Conservation (phyloP, 208 protist species). For the Trypanosomatidae sp. region DNA sequence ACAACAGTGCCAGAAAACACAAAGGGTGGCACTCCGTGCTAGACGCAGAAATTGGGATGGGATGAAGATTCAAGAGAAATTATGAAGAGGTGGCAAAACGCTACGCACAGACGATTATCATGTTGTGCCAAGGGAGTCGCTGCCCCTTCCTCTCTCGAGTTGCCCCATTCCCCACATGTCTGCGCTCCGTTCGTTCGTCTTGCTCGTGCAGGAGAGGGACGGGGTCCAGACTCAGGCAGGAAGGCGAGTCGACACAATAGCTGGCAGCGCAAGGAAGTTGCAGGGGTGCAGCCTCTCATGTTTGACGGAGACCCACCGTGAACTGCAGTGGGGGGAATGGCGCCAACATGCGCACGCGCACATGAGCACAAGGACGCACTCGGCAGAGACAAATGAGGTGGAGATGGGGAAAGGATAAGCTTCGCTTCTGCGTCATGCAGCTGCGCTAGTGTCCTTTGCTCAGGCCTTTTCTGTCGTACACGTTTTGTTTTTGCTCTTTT, state of each 20-base stretch:
- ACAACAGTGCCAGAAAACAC: background rate
- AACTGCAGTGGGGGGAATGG: background rate
- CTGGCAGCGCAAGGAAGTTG: background rate
- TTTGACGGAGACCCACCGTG: background rate
- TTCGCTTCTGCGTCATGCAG: background rate
- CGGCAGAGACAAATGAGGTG: background rate
- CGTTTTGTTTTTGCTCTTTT: conserved; percentile 2
- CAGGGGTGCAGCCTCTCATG: background rate
- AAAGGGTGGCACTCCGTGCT: background rate
- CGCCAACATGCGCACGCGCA: background rate
- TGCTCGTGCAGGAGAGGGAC: background rate
- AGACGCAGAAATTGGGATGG: background rate
- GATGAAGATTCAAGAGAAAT: background rate
- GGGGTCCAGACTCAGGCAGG: background rate
- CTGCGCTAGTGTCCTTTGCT: background rate
- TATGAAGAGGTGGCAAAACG: background rate
- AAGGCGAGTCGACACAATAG: background rate
- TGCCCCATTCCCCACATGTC: background rate
- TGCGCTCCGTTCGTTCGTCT: background rate
- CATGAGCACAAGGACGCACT: background rate
- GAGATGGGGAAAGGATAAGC: background rate
- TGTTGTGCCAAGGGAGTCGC: background rate
- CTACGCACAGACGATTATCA: background rate
- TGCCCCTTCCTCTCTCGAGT: background rate
- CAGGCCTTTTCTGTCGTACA: conserved; percentile 4